Evolutionary conservation across 148 eudicot species (phyloP), one percentile per base, ranked within the genome.

Genomic region (Cornus controversa): DNA sequence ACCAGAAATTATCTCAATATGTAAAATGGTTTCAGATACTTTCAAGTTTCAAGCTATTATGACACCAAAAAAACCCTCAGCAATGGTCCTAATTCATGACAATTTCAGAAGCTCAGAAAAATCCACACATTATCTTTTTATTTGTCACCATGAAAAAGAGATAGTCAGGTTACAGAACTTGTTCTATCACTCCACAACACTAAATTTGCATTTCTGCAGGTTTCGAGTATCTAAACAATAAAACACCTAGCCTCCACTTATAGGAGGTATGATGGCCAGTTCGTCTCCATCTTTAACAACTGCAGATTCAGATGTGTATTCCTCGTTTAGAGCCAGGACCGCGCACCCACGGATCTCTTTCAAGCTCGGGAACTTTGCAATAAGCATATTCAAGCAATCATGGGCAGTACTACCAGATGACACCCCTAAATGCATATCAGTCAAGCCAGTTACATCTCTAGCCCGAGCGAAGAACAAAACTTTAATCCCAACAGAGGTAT

Each of bases 391-490:
- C 79, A 91, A 89, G 81, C 99, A 95, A 69, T 90, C 96, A n/a
- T 37, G 76, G n/a, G 94, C 84, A 16, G 92, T 93, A 83, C 91
- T 85, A 73, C 97, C 94, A 24, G 91, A 77, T 25, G 85, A 81
- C 80, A 93, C 92, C 76, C 89, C 91, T 75, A 95, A 64, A 26
- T 83, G 72, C 83, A 87, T 88, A 22, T 95, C 94, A 31, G 84
- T 74, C 81, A 84, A 70, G 54, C 97, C 99, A 22, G 97, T 90
- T 69, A 95, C 74, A 83, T 95, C 98, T 78, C 99, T 87, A 72
- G 99, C 99, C 80, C 97, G 84, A 24, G 99, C 99, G 75, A 96
- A 93, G 89, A 96, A 96, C 74, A 96, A 57, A 42, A 96, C 93
- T 83, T 96, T 93, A 27, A 96, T 77, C 80, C 85, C 81, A 45